Evolutionary conservation across 2,329 filamentous ascomycete genomes (phyloP), one percentile per base, ranked within the genome.

Genomic region (Penicillium sp.): DNA sequence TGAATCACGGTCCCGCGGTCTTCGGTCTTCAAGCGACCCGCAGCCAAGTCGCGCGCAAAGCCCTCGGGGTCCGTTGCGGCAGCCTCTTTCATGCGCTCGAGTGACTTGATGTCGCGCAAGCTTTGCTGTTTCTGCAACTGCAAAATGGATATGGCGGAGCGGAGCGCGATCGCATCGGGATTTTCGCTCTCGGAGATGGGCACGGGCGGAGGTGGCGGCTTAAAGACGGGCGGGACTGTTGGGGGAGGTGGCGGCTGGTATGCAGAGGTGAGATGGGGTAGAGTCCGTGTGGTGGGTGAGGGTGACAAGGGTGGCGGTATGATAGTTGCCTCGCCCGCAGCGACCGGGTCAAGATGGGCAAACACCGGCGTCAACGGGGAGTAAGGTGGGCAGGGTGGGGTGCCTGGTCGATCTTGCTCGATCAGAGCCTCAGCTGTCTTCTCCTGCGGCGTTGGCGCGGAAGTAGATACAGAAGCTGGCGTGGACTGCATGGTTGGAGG

Each of bases 81-180:
- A 3, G 79, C 80, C 13, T 78, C 71, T 64, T 89, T 91, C 56
- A 87, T 78, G 41, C 74, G 72, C 51, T 82, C 78, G 21, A 96
- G 73, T 0, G 77, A 71, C 52, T 79, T 77, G 36, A 96, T 82
- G 67, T 96, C 90, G 32, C 79, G 77, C 34, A 81, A 72, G 27
- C 87, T 87, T 61, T 85, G 86, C 58, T 83, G 81, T 49, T 83
- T 83, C 70, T 97, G 91, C 50, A 94, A 76, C 68, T 94, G 88
- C 32, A 97, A 74, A 36, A 95, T 82, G 7, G 87, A 84, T 45
- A 96, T 88, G 31, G 90, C 87, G 17, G 86, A 87, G 51, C 84
- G 83, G 44, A 96, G 76, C 4, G 91, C 91, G 45, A 96, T 84
- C 16, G 85, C 88, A 71, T 97, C 91, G 6, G 87, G 83, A 59